These are phyloP conservation scores for Nicotiana obtusifolia DNA, from an alignment of 257 asterid species.

Conservation along the genomic window DNA sequence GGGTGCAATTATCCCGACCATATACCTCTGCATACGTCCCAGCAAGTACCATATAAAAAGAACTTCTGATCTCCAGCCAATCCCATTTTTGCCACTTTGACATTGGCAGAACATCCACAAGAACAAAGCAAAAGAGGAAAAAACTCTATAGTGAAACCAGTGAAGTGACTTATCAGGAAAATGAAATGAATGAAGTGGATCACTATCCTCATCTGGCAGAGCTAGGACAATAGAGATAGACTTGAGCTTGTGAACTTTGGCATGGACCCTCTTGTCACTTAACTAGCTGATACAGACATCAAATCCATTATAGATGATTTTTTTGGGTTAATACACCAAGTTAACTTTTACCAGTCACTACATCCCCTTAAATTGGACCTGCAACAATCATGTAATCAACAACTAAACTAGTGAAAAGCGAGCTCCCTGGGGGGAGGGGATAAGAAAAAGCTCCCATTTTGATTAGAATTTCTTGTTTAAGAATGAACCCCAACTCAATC, in stretches of 20 bases:
- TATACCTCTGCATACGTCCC: neutral
- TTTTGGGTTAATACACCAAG: neutral
- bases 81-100: neutral
- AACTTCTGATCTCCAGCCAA: neutral
- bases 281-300: neutral
- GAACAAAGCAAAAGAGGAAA: neutral
- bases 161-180: neutral
- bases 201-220: neutral
- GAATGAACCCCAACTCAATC: too few species aligned
- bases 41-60: neutral
- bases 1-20: neutral
- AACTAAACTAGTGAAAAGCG: neutral
- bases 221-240: neutral
- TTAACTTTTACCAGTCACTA: neutral
- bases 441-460: neutral
- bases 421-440: neutral
- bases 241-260: neutral
- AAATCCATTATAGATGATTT: neutral
- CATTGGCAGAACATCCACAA: neutral
- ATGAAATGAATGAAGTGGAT: neutral
- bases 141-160: neutral
- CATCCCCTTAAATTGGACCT: neutral
- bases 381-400: neutral
- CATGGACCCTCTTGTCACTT: neutral
- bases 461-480: neutral